Evolutionary conservation across 306 rosid genomes (phyloP).

Genomic region (Clitoria ternatea): DNA sequence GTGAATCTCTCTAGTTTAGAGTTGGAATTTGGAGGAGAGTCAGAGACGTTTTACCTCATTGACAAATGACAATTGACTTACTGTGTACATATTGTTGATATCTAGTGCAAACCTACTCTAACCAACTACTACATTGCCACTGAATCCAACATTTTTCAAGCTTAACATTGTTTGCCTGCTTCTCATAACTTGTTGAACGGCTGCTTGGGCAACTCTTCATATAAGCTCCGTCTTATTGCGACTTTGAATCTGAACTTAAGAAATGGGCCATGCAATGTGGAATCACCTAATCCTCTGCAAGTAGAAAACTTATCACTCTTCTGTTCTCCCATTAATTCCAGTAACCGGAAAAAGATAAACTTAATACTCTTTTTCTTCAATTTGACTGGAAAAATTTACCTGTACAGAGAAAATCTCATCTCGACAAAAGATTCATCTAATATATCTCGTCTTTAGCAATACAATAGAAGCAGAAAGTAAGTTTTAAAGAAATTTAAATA

Average conservation of each 20-base stretch:
- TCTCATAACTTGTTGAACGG: not conserved
- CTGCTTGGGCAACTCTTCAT: no score
- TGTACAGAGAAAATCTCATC: not conserved
- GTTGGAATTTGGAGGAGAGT: not conserved
- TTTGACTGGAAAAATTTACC: not conserved
- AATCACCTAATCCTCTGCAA: not conserved
- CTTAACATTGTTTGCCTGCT: not conserved
- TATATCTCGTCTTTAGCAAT: not conserved
- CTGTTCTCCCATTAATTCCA: not conserved
- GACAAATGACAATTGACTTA: slow-evolving; percentile 17
- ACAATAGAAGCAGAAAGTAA: not conserved
- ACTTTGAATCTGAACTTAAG: not conserved
- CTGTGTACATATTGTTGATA: slow-evolving; percentile 47
- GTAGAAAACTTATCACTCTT: not conserved
- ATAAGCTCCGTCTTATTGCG: no score
- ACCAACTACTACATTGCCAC: not conserved
- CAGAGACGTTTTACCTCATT: not conserved
- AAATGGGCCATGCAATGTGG: not conserved
- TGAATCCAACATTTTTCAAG: slow-evolving; percentile 7
- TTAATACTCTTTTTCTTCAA: no score
- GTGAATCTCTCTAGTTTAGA: slow-evolving; percentile 11
- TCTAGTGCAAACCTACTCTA: slow-evolving; percentile 14
- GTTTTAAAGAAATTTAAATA: not conserved
- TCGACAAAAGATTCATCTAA: not conserved
- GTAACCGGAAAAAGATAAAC: not conserved